phyloP scores from a whole-genome alignment of 352 stramenopile genomes.

The Pythium sukuiense region DNA sequence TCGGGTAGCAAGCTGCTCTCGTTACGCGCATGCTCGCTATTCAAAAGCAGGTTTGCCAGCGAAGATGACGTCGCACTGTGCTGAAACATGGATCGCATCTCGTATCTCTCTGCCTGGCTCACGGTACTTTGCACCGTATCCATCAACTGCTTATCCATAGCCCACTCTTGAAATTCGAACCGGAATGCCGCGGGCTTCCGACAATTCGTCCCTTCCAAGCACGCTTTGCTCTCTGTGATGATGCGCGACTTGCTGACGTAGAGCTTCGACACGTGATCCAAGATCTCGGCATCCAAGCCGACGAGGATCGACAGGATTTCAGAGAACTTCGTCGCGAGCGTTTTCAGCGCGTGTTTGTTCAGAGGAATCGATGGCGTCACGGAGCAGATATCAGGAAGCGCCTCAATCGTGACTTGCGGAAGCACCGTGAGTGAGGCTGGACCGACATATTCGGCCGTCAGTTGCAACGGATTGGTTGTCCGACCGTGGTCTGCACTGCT shows the following conservation, averaged over 20 bases:
- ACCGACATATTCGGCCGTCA: constrained; percentile 45
- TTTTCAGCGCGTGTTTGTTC: constrained; percentile 68
- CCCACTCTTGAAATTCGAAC: constrained; percentile 86
- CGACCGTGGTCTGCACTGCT: constrained; percentile 42
- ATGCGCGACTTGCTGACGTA: constrained; percentile 75
- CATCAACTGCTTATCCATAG: constrained; percentile 64
- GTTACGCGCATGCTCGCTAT: constrained; percentile 20
- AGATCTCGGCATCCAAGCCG: constrained; percentile 69
- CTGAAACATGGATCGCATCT: constrained; percentile 69
- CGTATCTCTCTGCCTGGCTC: constrained; percentile 61
- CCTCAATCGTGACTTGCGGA: constrained; percentile 50
- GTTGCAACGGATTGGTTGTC: constrained; percentile 42
- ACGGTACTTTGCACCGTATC: constrained; percentile 72
- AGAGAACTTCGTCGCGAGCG: constrained; percentile 73
- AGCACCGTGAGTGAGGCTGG: constrained; percentile 53
- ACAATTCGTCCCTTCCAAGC: constrained; percentile 71
- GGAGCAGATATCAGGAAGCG: constrained; percentile 43
- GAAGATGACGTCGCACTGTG: constrained; percentile 46
- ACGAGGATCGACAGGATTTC: constrained; percentile 82
- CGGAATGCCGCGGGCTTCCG: constrained; percentile 61
- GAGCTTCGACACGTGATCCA: constrained; percentile 73
- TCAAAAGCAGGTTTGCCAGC: constrained; percentile 22
- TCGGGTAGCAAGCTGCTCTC: constrained; percentile 23
- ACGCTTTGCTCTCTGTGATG: constrained; percentile 69
- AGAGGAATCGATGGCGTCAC: constrained; percentile 62